These are phyloP conservation scores for Epichloe baconii DNA, from an alignment of 2,329 filamentous ascomycete species.

Conservation along the genomic window DNA sequence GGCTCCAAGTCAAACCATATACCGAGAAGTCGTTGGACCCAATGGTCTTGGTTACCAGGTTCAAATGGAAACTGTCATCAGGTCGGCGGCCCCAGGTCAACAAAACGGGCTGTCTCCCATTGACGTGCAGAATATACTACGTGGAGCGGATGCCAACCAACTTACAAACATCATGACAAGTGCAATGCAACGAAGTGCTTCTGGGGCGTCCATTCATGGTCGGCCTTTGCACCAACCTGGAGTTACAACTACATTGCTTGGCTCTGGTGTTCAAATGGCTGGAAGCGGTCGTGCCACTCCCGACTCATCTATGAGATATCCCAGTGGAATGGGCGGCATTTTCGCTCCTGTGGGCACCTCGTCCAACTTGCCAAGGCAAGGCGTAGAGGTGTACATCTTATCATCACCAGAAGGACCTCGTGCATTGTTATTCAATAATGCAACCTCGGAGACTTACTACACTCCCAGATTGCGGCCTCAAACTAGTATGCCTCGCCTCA, in stretches of 20 bases:
- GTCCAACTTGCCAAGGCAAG: slow-evolving; percentile 15
- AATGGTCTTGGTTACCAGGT: slow-evolving; percentile 23
- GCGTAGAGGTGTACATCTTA: slow-evolving; percentile 44
- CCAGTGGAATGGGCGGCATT: slow-evolving; percentile 16
- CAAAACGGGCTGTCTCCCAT: slow-evolving; percentile 23
- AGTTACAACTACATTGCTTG: slow-evolving; percentile 28
- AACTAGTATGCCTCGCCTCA: slow-evolving; percentile 15
- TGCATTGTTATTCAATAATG: slow-evolving; percentile 41
- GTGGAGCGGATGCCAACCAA: slow-evolving; percentile 31
- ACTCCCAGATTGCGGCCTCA: slow-evolving; percentile 27
- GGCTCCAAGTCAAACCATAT: slow-evolving; percentile 16
- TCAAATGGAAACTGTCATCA: slow-evolving; percentile 22
- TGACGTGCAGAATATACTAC: slow-evolving; percentile 34
- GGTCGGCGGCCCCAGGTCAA: slow-evolving; percentile 9
- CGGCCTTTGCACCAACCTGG: slow-evolving; percentile 24
- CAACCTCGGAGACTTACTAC: slow-evolving; percentile 35
- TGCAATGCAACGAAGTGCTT: slow-evolving; percentile 39
- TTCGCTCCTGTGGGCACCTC: slow-evolving; percentile 7
- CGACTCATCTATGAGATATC: slow-evolving; percentile 24
- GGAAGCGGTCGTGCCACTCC: slow-evolving; percentile 36
- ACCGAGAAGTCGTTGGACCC: slow-evolving; percentile 20
- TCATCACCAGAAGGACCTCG: slow-evolving; percentile 47
- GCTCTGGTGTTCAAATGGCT: slow-evolving; percentile 22
- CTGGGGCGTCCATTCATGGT: slow-evolving; percentile 29
- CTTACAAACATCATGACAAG: slow-evolving; percentile 33